Percentiles rank a stretch among this genome's conserved stretches.
phyloP scores from a whole-genome alignment of 2,329 filamentous ascomycete genomes.

The Ceratocystiopsis sp. region DNA sequence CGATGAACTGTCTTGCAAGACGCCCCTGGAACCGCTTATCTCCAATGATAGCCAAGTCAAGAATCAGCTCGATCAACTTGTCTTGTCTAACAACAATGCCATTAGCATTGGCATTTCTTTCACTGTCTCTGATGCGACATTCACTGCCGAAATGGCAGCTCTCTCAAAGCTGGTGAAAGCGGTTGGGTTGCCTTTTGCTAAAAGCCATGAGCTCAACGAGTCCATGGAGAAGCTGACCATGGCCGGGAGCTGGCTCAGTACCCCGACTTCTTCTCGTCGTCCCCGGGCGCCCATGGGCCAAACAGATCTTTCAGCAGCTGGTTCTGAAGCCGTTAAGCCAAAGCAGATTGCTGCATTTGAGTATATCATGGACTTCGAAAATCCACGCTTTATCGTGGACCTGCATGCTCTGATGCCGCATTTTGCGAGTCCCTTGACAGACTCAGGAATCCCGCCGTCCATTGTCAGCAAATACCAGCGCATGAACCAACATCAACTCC shows the following conservation, averaged over 20 bases:
- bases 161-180: slow-evolving; percentile 6
- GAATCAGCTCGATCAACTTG: neutral
- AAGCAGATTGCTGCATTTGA: slow-evolving; percentile 11
- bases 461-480: slow-evolving; percentile 13
- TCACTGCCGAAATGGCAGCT: slow-evolving; percentile 8
- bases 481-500: slow-evolving; percentile 22
- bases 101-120: slow-evolving; percentile 6
- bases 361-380: slow-evolving; percentile 10
- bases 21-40: slow-evolving; percentile 3
- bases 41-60: slow-evolving; percentile 1
- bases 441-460: slow-evolving; percentile 3
- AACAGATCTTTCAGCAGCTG: neutral
- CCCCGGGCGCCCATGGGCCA: neutral
- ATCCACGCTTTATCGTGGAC: slow-evolving; percentile 7
- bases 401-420: no score
- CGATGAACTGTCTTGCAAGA: neutral
- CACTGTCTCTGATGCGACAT: slow-evolving; percentile 7
- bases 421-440: slow-evolving; percentile 8
- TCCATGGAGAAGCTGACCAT: neutral
- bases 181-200: neutral
- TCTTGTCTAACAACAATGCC: slow-evolving; percentile 4
- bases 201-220: neutral
- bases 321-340: slow-evolving; percentile 1
- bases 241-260: neutral
- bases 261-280: neutral